Conservation (phyloP, 164 flowering plant species). For the Macadamia integrifolia region DNA sequence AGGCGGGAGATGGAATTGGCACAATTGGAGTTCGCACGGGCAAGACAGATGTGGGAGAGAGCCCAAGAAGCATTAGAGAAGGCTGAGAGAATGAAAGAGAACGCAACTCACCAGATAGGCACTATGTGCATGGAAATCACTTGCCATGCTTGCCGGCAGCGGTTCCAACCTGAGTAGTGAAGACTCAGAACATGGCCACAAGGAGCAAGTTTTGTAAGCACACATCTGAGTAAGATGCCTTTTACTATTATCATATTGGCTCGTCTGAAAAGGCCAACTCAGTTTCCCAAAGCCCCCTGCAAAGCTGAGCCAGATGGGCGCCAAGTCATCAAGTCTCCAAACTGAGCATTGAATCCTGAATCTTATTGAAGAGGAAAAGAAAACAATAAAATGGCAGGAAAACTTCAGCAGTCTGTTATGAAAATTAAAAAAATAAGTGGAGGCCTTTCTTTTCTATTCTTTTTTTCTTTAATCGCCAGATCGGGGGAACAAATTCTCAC, state of each 20-base stretch:
- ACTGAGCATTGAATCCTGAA: conserved; percentile 14
- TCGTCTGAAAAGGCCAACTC: background rate
- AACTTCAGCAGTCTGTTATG: background rate
- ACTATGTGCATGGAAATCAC: conserved; percentile 86
- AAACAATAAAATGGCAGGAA: conserved; percentile 9
- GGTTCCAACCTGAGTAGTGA: conserved; percentile 42
- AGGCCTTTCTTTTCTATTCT: no score
- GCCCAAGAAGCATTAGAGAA: conserved; percentile 69
- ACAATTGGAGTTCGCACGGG: conserved; percentile 76
- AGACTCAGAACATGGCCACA: background rate
- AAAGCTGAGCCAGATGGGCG: background rate
- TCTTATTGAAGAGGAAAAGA: conserved; percentile 2
- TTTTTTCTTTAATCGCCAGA: background rate
- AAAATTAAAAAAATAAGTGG: conserved; percentile 4
- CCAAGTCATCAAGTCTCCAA: conserved; percentile 7
- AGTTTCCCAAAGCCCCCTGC: conserved; percentile 3
- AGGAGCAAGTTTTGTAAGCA: background rate
- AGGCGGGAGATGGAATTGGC: conserved; percentile 90
- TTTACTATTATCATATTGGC: background rate
- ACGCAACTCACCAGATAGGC: conserved; percentile 39
- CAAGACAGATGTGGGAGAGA: conserved; percentile 77
- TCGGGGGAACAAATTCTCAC: conserved; percentile 7
- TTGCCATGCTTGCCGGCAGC: conserved; percentile 82
- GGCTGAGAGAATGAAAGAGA: conserved; percentile 69
- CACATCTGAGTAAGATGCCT: background rate